Base-by-base conservation (phyloP, 176 grass and related monocot species). In the Tuctoria greenei region DNA sequence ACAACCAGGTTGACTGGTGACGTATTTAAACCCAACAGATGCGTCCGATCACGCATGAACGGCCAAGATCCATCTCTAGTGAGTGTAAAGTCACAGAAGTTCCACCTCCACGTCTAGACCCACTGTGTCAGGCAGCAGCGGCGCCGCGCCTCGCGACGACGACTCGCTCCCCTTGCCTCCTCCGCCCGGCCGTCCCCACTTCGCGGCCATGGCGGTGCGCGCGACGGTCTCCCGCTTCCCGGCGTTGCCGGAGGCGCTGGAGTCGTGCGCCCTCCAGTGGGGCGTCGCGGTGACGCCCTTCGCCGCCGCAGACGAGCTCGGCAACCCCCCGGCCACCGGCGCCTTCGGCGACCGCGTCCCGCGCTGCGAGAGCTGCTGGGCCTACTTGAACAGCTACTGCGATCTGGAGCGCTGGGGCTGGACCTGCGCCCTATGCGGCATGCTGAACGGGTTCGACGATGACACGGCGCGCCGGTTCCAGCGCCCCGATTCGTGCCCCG, bases 341-440 rank as follows among this genome's bases (percentile, higher is more conserved):
- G 14, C 41, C 66, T 73, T 45, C 13, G 91, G 86, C 18, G 81
- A 93, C 60, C 87, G 64, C 11, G 68, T 99, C 56, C 95, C 95
- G 27, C 95, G 95, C 35, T 99, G 95, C 85, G 89, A 99, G 40
- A 67, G 76, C 72, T 99, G 95, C 89, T 99, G 89, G 87, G 91
- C 79, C 26, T 99, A 99, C 78, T 44, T 92, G 42, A 88, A 76
- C 76, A 77, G 66, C 58, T 64, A 83, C 85, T 92, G 89, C 79
- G 95, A 99, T 70, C 67, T 95, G 57, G 95, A 95, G 65, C 89
- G 85, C 36, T 99, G 92, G 92, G 89, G 79, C 28, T 99, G 95
- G 91, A 47, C 72, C 66, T 99, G 95, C 89, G 79, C 80, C 31
- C 87, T 99, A 60, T 99, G 95, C 73, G 77, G 92, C 71, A 80